Conservation (phyloP, 495 filamentous ascomycete genomes). For the Penicillium steckii region DNA sequence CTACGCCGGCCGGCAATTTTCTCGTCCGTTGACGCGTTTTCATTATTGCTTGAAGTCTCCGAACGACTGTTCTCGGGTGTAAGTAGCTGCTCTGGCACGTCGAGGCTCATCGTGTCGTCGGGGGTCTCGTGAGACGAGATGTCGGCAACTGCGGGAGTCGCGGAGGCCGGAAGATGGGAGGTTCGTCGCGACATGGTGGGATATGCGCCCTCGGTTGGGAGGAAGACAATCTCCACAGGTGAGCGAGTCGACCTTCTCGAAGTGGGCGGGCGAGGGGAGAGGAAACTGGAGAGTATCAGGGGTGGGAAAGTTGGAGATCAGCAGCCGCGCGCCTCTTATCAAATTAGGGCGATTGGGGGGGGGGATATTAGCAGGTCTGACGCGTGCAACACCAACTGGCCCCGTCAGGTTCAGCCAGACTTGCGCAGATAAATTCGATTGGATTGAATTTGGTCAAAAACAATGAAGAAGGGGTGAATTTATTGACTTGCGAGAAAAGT, state of each 20-base stretch:
- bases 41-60: constrained; percentile 51
- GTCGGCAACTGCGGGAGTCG: constrained; percentile 36
- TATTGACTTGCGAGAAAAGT: constrained; percentile 1
- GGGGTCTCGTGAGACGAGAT: constrained; percentile 28
- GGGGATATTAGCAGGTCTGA: constrained; percentile 19
- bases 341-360: constrained; percentile 26
- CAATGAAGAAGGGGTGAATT: constrained; percentile 12
- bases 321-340: constrained; percentile 35
- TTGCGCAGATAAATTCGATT: constrained; percentile 2
- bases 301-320: constrained; percentile 29
- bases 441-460: not conserved
- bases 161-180: constrained; percentile 27
- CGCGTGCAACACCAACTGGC: constrained; percentile 32
- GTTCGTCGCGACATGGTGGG: constrained; percentile 31
- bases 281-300: constrained; percentile 23
- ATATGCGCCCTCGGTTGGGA: constrained; percentile 1
- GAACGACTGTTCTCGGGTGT: constrained; percentile 49
- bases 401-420: constrained; percentile 1
- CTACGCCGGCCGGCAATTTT: constrained; percentile 35
- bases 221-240: constrained; percentile 11
- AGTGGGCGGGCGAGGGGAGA: constrained; percentile 8
- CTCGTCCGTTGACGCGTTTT: constrained; percentile 43
- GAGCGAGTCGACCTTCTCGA: constrained; percentile 13
- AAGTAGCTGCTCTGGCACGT: constrained; percentile 45
- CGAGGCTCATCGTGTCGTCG: constrained; percentile 40